Evolutionary conservation across 208 protist genomes (phyloP).

Genomic region (Wallacemonas sp.): DNA sequence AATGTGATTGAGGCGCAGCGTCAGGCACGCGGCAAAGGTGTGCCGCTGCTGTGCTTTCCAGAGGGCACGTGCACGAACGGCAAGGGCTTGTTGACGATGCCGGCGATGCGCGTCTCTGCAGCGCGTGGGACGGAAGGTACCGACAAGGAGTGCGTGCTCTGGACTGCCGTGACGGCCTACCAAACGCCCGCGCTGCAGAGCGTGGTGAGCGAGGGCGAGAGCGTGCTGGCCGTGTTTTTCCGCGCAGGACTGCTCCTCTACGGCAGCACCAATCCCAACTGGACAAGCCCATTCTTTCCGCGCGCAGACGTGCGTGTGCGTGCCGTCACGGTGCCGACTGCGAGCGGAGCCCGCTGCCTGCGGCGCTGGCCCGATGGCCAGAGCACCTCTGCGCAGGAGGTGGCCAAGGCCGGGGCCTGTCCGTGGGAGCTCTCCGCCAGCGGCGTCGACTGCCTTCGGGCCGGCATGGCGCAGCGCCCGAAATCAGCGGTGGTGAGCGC

Average conservation of each 20-base stretch:
- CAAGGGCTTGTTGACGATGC: conserved; percentile 57
- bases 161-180: conserved; percentile 51
- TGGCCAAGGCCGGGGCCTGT: too few relatives aligned
- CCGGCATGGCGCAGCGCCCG: conserved; percentile 44
- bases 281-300: conserved; percentile 63
- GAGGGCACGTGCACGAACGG: conserved; percentile 82
- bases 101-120: conserved; percentile 17
- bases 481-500: conserved; percentile 28
- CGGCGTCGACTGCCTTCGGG: conserved; percentile 33
- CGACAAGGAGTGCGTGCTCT: conserved; percentile 26
- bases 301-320: conserved; percentile 36
- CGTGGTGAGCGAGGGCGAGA: conserved; percentile 38
- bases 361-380: background rate
- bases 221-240: conserved; percentile 35
- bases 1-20: conserved; percentile 41
- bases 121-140: background rate
- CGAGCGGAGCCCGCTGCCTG: conserved; percentile 2
- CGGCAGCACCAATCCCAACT: conserved; percentile 52
- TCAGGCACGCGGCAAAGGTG: conserved; percentile 26
- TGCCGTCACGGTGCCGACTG: conserved; percentile 2
- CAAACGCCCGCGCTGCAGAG: conserved; percentile 61
- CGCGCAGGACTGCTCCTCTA: conserved; percentile 48
- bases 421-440: conserved; percentile 27
- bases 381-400: background rate
- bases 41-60: conserved; percentile 62